Base-by-base conservation (phyloP, 2,329 filamentous ascomycete genomes). In the Calonectria pseudoreteaudii region DNA sequence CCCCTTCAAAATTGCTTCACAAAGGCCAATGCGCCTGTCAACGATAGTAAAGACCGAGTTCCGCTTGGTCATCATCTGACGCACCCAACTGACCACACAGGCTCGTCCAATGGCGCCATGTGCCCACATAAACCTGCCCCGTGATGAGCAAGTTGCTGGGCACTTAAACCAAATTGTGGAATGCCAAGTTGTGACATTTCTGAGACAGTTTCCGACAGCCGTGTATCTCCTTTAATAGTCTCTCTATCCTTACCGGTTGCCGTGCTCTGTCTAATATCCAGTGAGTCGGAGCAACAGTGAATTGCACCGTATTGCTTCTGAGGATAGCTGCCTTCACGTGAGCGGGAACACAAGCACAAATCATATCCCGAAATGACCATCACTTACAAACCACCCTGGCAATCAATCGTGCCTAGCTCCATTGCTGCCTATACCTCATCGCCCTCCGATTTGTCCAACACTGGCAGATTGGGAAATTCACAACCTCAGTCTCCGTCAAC, bases 21-120 rank as follows among this genome's bases (percentile, higher is more conserved):
- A n/a, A 5, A 68, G 66, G 23, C 53, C 53, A 68, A 68, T 68
- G 66, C 66, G 34, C 20, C 56, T 41, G n/a, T 49, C 28, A 26
- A 16, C 52, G 14, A 23, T 11, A 23, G 56, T 23, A 52, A n/a
- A 9, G 26, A 23, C 47, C 28, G 18, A 66, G 8, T 65, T 23
- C 44, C 62, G 18, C 30, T 23, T 26, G 36, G 38, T 20, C 53
- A 72, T 72, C 70, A 72, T 68, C 65, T 68, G 58, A 72, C 66
- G 44, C 36, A 14, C 44, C 4, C 34, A 11, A 11, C 36, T 53
- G 31, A 28, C 23, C 56, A 41, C 52, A 56, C 49, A 31, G 16
- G 10, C 38, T 38, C 11, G 20, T 26, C 34, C 65, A 53, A 52
- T 67, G 23, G 47, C 49, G 31, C 53, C 65, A 68, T 62, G 65